Conservation (phyloP, 2,329 filamentous ascomycete genomes). For the Verticillium tricorpus region DNA sequence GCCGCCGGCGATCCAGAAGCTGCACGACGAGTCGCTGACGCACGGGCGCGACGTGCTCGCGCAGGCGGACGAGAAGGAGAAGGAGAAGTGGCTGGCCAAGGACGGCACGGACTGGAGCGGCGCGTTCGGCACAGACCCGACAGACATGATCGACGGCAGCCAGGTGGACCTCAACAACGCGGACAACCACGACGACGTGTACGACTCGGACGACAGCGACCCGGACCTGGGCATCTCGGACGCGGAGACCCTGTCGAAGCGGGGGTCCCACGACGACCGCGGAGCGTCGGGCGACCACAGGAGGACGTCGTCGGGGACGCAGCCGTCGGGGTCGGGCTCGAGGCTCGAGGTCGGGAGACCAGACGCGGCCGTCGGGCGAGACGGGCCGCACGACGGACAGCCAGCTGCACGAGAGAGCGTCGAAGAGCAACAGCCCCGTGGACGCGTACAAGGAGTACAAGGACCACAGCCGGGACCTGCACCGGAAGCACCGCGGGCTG, state of each 20-base stretch:
- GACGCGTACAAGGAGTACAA: constrained; percentile 60
- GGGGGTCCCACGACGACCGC: constrained; percentile 37
- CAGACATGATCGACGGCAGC: constrained; percentile 34
- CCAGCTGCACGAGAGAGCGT: constrained; percentile 17
- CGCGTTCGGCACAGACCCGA: constrained; percentile 76
- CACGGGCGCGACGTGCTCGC: constrained; percentile 78
- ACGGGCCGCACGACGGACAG: constrained; percentile 30
- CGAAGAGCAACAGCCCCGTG: constrained; percentile 47
- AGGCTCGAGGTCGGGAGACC: background rate
- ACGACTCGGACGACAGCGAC: constrained; percentile 23
- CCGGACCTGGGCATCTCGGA: constrained; percentile 55
- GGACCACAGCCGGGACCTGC: constrained; percentile 66
- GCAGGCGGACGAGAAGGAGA: constrained; percentile 65
- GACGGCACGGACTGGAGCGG: constrained; percentile 83
- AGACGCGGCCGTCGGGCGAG: constrained; percentile 31
- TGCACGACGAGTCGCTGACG: constrained; percentile 78
- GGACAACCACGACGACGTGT: constrained; percentile 25
- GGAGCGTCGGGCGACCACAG: constrained; percentile 14
- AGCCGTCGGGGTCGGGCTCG: background rate
- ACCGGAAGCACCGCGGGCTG: constrained; percentile 80
- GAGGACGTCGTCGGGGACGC: background rate
- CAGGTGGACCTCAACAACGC: constrained; percentile 27
- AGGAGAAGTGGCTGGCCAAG: constrained; percentile 71
- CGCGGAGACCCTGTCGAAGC: constrained; percentile 28
- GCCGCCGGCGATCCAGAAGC: constrained; percentile 63